A percentile compares a stretch with the other conserved stretches of the same genome.
Evolutionary conservation across 1,139 yeast species (phyloP).

Genomic region (Candida tetrigidarum): DNA sequence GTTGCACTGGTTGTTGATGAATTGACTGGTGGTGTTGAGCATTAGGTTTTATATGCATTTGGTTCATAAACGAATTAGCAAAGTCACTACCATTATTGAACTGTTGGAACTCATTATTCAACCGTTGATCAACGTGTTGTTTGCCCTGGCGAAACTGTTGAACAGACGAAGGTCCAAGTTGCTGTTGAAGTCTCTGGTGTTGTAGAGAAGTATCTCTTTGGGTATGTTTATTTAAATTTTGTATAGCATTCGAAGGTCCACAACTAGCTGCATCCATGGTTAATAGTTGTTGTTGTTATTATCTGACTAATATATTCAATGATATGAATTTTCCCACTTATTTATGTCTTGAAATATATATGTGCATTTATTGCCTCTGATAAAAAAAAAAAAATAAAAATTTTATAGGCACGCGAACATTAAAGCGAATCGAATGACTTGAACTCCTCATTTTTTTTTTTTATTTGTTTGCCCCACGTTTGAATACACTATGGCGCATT

Average conservation of each 20-base stretch:
- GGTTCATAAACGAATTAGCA: constrained; percentile 26
- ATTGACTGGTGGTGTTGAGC: constrained; percentile 18
- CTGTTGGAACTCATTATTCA: constrained; percentile 41
- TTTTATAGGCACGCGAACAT: not conserved
- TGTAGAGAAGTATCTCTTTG: constrained; percentile 39
- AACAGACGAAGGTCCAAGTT: constrained; percentile 12
- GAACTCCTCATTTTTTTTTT: too few species aligned
- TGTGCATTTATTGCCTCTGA: too few species aligned
- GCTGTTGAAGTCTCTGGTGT: constrained; percentile 24
- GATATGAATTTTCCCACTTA: not conserved
- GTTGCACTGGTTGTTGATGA: constrained; percentile 5
- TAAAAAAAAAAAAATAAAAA: not conserved
- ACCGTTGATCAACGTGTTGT: constrained; percentile 27
- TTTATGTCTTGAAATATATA: not conserved
- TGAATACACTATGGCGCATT: too few species aligned
- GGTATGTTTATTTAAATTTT: constrained; percentile 36
- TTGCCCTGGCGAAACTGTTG: constrained; percentile 17
- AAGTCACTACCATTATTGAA: constrained; percentile 28
- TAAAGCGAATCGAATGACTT: too few species aligned
- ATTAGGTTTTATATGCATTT: constrained; percentile 15
- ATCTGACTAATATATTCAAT: not conserved
- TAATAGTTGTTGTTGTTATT: constrained; percentile 8
- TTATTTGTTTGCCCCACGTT: too few species aligned
- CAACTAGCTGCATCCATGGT: constrained; percentile 40
- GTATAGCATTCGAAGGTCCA: constrained; percentile 43